Conservation (phyloP, 73 alveolate genomes). For the Tetrahymena thermophila region DNA sequence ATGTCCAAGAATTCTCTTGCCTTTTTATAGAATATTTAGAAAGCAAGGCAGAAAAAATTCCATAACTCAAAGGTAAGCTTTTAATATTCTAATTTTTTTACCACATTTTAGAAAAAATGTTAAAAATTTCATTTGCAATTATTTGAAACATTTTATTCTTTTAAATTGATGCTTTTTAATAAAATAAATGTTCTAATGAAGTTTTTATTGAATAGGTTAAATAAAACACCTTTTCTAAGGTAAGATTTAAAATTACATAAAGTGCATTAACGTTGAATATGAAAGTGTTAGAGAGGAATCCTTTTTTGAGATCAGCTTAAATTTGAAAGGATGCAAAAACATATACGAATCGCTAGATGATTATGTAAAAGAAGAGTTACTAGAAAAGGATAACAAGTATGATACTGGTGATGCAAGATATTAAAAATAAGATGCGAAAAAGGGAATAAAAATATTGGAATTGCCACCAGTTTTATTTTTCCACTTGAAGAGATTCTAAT, state of each 20-base stretch:
- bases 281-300: not conserved
- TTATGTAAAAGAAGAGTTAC: not conserved
- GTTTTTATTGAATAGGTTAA: not conserved
- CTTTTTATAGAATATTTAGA: not conserved
- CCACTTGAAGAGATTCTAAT: not conserved
- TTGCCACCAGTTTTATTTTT: not conserved
- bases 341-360: not conserved
- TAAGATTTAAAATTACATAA: not conserved
- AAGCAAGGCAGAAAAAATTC: not conserved
- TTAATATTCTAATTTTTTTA: not conserved
- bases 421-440: not conserved
- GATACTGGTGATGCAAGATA: not conserved
- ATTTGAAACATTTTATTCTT: no score
- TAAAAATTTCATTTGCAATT: not conserved
- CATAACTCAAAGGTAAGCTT: not conserved
- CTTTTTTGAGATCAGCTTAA: not conserved
- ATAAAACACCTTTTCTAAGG: not conserved
- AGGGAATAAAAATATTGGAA: not conserved
- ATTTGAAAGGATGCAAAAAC: not conserved
- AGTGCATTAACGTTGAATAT: not conserved
- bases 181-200: no score
- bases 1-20: not conserved
- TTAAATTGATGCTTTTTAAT: no score
- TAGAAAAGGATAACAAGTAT: not conserved
- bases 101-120: not conserved